Conservation (phyloP, 2,329 filamentous ascomycete species). For the Cryphonectria nitschkei region DNA sequence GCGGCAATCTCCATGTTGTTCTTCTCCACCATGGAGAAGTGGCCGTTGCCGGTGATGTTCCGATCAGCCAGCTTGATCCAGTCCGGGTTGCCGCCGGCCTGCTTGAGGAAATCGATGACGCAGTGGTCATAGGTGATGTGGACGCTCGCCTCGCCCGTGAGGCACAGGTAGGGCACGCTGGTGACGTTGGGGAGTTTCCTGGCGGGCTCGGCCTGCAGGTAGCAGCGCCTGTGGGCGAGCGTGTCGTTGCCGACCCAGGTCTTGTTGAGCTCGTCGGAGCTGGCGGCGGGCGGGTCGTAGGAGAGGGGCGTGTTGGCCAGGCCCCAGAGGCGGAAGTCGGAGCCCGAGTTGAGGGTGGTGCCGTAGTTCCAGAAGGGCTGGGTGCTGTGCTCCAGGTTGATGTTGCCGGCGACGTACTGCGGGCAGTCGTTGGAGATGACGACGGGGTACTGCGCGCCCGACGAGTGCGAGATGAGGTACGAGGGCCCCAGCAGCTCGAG, state of each 20-base stretch:
- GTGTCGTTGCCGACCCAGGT: conserved; percentile 35
- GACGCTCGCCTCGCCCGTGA: conserved; percentile 54
- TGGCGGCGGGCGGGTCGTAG: conserved; percentile 36
- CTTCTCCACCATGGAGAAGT: conserved; percentile 53
- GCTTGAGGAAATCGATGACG: conserved; percentile 52
- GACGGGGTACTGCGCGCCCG: conserved; percentile 34
- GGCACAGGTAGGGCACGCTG: conserved; percentile 49
- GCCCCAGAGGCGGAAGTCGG: conserved; percentile 31
- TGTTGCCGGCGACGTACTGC: conserved; percentile 35
- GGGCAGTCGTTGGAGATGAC: conserved; percentile 36
- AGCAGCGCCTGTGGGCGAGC: conserved; percentile 32
- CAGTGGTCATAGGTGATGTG: conserved; percentile 58
- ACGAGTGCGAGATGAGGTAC: conserved; percentile 38
- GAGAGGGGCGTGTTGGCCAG: conserved; percentile 36
- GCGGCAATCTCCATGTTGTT: conserved; percentile 39
- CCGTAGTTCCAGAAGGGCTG: conserved; percentile 35
- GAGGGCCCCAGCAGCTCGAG: conserved; percentile 35
- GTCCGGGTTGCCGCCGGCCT: conserved; percentile 50
- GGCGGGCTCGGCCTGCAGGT: conserved; percentile 36
- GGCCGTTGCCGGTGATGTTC: conserved; percentile 55
- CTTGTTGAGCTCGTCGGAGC: conserved; percentile 34
- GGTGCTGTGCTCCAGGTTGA: conserved; percentile 39
- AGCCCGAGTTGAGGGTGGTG: conserved; percentile 21
- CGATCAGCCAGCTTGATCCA: conserved; percentile 48
- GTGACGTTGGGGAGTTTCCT: conserved; percentile 49